A percentile compares a stretch with the other conserved stretches of the same genome.
Conservation (phyloP, 2,329 filamentous ascomycete species). For the Pseudocercospora fuligena region DNA sequence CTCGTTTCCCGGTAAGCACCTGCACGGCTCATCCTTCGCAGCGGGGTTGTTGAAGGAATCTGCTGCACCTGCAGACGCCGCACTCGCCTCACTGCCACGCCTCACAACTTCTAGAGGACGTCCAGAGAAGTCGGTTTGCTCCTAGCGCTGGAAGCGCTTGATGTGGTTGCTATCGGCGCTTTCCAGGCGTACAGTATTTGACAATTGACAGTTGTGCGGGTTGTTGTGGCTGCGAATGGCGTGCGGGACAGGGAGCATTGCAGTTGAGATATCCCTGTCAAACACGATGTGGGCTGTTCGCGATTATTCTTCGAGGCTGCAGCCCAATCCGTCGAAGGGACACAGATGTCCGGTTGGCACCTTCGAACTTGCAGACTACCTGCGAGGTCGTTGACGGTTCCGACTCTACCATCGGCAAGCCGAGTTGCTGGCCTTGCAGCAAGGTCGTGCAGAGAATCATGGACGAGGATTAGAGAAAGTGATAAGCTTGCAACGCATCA, state of each 20-base stretch:
- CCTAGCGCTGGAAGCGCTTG: not conserved
- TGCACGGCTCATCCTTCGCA: constrained; percentile 9
- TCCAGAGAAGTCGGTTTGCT: not conserved
- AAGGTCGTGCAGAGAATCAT: not conserved
- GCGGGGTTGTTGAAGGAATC: constrained; percentile 9
- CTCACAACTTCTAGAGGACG: not conserved
- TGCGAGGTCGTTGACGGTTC: not conserved
- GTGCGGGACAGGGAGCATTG: not conserved
- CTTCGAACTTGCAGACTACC: not conserved
- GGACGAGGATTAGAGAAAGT: not conserved
- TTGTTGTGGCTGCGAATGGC: not conserved
- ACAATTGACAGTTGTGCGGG: not conserved
- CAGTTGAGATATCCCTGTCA: not conserved
- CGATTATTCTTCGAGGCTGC: not conserved
- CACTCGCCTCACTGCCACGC: constrained; percentile 2
- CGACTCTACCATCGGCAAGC: not conserved
- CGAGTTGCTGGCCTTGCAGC: not conserved
- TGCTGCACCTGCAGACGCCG: not conserved
- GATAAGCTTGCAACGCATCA: not conserved
- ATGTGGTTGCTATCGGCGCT: not conserved
- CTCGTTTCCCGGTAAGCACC: not conserved
- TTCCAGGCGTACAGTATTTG: not conserved
- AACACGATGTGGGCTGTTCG: not conserved
- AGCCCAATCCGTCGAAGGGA: not conserved
- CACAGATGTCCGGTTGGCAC: not conserved